Conservation (phyloP, 345 rosid genomes). For the Atalantia buxifolia region DNA sequence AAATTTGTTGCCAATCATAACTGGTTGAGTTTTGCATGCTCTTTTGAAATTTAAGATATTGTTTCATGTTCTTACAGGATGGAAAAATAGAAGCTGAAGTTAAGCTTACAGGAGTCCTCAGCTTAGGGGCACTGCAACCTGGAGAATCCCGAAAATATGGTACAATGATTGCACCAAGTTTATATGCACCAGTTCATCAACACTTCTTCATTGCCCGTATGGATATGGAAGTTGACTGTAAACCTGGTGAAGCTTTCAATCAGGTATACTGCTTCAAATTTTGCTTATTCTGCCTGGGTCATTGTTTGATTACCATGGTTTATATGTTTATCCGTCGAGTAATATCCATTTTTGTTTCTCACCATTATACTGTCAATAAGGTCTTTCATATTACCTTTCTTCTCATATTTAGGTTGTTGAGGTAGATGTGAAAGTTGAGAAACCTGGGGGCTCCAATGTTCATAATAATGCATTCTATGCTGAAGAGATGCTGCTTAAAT, state of each 20-base stretch:
- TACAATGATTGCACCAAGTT: slow-evolving; percentile 83
- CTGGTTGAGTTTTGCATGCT: not conserved
- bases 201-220: slow-evolving; percentile 91
- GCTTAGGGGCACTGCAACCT: slow-evolving; percentile 88
- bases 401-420: slow-evolving; percentile 60
- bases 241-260: slow-evolving; percentile 83
- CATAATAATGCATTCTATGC: slow-evolving; percentile 91
- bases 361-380: not conserved
- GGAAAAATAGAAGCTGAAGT: slow-evolving; percentile 95
- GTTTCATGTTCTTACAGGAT: slow-evolving; percentile 44
- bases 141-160: slow-evolving; percentile 90
- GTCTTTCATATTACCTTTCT: not conserved
- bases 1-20: not conserved
- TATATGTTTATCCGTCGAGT: not conserved
- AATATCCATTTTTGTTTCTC: not conserved
- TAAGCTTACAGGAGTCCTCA: slow-evolving; percentile 85
- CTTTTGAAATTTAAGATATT: slow-evolving; percentile 7
- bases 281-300: not conserved
- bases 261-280: slow-evolving; percentile 44
- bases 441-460: slow-evolving; percentile 75
- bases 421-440: slow-evolving; percentile 69
- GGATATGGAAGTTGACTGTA: slow-evolving; percentile 93
- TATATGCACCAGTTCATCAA: slow-evolving; percentile 93
- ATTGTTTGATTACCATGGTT: not conserved
- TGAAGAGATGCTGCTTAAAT: slow-evolving; percentile 67